These are phyloP conservation scores for Penicillium steckii DNA, from an alignment of 495 filamentous ascomycete species.

Conservation along the genomic window DNA sequence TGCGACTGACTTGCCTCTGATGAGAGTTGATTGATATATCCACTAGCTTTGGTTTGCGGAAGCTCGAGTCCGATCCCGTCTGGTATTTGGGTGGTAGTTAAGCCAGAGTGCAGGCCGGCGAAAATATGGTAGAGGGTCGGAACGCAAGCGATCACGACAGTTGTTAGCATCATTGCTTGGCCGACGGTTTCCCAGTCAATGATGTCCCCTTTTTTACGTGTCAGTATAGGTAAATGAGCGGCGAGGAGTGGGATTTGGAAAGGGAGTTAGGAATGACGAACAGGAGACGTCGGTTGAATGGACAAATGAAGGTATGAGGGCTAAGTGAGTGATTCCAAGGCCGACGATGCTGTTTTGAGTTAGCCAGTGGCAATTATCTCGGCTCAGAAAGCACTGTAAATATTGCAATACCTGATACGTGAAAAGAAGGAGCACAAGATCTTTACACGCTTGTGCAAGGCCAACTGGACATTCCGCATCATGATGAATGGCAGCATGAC, in stretches of 20 bases:
- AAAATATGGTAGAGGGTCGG: conserved; percentile 40
- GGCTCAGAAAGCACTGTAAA: background rate
- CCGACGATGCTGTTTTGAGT: conserved; percentile 16
- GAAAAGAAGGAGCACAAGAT: conserved; percentile 25
- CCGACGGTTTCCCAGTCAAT: conserved; percentile 9
- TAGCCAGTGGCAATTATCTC: background rate
- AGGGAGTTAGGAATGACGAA: conserved; percentile 4
- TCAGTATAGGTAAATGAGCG: background rate
- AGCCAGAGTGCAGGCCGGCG: conserved; percentile 32
- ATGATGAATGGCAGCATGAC: conserved; percentile 22
- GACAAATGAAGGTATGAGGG: conserved; percentile 19
- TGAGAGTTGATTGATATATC: conserved; percentile 14
- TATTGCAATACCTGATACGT: conserved; percentile 14
- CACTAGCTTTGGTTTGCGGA: conserved; percentile 9
- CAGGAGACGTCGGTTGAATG: conserved; percentile 22
- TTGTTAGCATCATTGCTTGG: conserved; percentile 28
- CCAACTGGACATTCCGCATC: conserved; percentile 27
- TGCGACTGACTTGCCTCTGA: background rate
- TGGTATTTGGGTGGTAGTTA: conserved; percentile 29
- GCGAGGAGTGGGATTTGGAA: background rate
- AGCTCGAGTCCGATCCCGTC: conserved; percentile 19
- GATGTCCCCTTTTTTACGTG: conserved; percentile 18
- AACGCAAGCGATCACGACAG: conserved; percentile 30
- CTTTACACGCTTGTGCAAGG: conserved; percentile 15
- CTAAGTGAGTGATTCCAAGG: conserved; percentile 21